Evolutionary conservation across 2,329 filamentous ascomycete genomes (phyloP).

Genomic region (Cryphonectria japonica): DNA sequence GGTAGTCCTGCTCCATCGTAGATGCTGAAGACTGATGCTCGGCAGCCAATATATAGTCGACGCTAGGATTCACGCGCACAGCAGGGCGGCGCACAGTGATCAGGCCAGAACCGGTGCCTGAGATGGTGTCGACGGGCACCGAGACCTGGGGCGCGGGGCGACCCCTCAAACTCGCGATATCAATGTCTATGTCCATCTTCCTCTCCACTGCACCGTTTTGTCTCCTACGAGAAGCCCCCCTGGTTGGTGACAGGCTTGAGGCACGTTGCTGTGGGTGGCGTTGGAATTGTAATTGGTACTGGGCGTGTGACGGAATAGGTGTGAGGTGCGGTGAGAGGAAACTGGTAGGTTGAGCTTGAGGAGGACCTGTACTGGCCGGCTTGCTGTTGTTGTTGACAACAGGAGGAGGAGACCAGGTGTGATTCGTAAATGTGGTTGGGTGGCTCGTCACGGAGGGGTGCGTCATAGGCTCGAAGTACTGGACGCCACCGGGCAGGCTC

Average conservation of each 20-base stretch:
- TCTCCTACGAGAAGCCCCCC: slow-evolving; percentile 21
- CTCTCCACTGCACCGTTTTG: slow-evolving; percentile 16
- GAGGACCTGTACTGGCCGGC: slow-evolving; percentile 31
- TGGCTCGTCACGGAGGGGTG: slow-evolving; percentile 32
- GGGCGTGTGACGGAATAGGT: slow-evolving; percentile 32
- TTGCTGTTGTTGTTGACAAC: not conserved
- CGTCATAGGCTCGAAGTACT: slow-evolving; percentile 43
- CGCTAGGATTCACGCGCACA: slow-evolving; percentile 15
- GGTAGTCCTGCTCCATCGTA: slow-evolving; percentile 13
- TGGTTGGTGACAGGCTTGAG: slow-evolving; percentile 40
- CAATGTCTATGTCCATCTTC: slow-evolving; percentile 25
- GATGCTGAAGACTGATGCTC: slow-evolving; percentile 18
- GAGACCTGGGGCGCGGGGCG: slow-evolving; percentile 11
- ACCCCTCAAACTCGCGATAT: slow-evolving; percentile 4
- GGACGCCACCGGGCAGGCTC: slow-evolving; percentile 42
- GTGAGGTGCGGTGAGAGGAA: slow-evolving; percentile 36
- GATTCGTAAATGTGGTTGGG: slow-evolving; percentile 31
- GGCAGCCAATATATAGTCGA: slow-evolving; percentile 14
- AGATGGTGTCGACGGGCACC: slow-evolving; percentile 28
- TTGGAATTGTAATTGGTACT: slow-evolving; percentile 33
- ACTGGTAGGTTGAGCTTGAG: slow-evolving; percentile 30
- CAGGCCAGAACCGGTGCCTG: slow-evolving; percentile 26
- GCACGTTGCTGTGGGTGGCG: slow-evolving; percentile 35
- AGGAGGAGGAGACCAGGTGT: slow-evolving; percentile 12
- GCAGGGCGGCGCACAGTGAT: slow-evolving; percentile 27